phyloP scores from a whole-genome alignment of 108 stramenopile genomes.

The Cyclotella distinguenda region DNA sequence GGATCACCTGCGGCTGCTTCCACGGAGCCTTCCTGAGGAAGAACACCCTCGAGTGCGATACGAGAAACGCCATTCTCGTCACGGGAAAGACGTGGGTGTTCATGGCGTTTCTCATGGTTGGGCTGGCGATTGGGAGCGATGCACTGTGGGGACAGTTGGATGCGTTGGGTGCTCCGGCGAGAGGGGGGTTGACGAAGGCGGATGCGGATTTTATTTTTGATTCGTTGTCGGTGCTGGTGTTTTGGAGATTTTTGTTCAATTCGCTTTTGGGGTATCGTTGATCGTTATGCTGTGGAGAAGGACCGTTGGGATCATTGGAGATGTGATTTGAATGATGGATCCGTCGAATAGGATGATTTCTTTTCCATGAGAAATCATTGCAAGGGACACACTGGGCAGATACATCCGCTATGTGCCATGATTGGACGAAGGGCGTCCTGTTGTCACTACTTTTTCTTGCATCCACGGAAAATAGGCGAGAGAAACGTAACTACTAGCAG shows the following conservation, averaged over 20 bases:
- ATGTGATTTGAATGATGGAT: too few relatives aligned
- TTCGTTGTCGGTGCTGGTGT: slow-evolving; percentile 60
- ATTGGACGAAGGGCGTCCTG: too few relatives aligned
- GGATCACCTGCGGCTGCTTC: slow-evolving; percentile 66
- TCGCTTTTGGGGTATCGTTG: slow-evolving; percentile 45
- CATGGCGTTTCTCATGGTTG: slow-evolving; percentile 45
- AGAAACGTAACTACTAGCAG: too few relatives aligned
- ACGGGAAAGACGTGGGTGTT: slow-evolving; percentile 70
- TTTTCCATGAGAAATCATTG: too few relatives aligned
- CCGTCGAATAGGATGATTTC: too few relatives aligned
- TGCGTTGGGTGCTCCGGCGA: slow-evolving; percentile 14
- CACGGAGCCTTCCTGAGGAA: slow-evolving; percentile 59
- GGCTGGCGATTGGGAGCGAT: slow-evolving; percentile 39
- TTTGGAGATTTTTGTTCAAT: slow-evolving; percentile 73
- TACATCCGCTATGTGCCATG: too few relatives aligned
- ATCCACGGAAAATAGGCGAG: too few relatives aligned
- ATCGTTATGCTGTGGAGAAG: too few relatives aligned
- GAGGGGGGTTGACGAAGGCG: slow-evolving; percentile 55
- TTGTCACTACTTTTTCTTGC: too few relatives aligned
- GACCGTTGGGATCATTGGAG: too few relatives aligned
- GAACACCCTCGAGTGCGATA: slow-evolving; percentile 66
- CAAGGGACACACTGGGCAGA: too few relatives aligned
- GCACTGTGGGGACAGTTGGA: slow-evolving; percentile 18
- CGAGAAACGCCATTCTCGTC: slow-evolving; percentile 48
- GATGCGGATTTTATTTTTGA: slow-evolving; percentile 78